These are phyloP conservation scores for Camellia granthamiana DNA, from an alignment of 148 eudicot species.

Conservation along the genomic window DNA sequence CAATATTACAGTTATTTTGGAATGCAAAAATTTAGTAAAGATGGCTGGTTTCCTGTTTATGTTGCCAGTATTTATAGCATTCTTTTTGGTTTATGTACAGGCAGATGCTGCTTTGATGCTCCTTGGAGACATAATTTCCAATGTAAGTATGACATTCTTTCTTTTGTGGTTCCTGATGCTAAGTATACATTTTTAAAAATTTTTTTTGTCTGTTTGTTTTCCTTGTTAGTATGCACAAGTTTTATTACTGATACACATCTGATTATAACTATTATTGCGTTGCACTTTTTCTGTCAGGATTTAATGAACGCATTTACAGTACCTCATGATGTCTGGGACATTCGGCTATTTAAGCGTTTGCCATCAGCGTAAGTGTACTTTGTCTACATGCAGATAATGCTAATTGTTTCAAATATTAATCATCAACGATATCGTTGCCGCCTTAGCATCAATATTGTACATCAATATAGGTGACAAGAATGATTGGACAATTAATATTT, in stretches of 20 bases:
- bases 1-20: not conserved
- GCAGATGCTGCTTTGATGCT: conserved; percentile 85
- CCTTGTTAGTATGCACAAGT: conserved; percentile 1
- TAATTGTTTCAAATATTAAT: not conserved
- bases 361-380: conserved; percentile 65
- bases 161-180: not conserved
- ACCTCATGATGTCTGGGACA: conserved; percentile 85
- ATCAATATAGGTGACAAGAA: not conserved
- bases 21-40: not conserved
- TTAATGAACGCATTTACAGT: conserved; percentile 49
- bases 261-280: not conserved
- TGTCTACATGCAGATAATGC: not conserved
- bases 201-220: conserved; percentile 2
- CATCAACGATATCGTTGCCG: no score
- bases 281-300: conserved; percentile 46
- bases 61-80: not conserved
- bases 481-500: not conserved
- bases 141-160: conserved; percentile 37
- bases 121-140: conserved; percentile 61
- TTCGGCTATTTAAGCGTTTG: conserved; percentile 65
- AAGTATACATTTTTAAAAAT: not conserved
- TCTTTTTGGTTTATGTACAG: conserved; percentile 37
- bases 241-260: not conserved
- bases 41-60: conserved; percentile 6
- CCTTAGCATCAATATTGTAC: not conserved